phyloP scores from a whole-genome alignment of 148 eudicot species.

The Amaranthus palmeri region DNA sequence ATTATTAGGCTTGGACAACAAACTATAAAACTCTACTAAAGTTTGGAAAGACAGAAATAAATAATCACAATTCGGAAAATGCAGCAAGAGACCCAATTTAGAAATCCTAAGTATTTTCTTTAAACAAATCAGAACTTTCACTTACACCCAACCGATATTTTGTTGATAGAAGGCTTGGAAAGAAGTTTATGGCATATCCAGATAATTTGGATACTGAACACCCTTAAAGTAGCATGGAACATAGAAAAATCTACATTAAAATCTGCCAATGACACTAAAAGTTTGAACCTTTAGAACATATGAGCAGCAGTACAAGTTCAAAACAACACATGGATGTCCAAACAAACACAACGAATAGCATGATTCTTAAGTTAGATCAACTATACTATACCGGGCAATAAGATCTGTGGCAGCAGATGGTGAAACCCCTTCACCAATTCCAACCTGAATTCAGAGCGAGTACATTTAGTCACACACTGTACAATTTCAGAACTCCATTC shows the following conservation, averaged over 20 bases:
- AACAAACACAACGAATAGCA: neutral
- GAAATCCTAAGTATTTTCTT: too few species aligned
- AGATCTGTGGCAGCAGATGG: constrained; percentile 98
- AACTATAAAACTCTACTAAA: neutral
- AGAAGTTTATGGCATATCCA: neutral
- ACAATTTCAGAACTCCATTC: neutral
- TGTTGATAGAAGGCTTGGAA: neutral
- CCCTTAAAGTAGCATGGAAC: neutral
- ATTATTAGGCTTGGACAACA: neutral
- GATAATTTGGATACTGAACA: neutral
- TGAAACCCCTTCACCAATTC: constrained; percentile 99
- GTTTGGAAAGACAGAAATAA: neutral
- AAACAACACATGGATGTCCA: neutral
- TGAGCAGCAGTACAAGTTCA: neutral
- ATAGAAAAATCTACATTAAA: neutral
- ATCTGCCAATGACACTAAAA: neutral
- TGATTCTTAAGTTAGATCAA: neutral
- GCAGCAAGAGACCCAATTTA: too few species aligned
- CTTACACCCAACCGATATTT: neutral
- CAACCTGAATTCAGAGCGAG: constrained; percentile 57
- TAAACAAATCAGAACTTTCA: neutral
- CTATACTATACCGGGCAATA: constrained; percentile 80
- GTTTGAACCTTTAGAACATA: neutral
- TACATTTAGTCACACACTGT: neutral
- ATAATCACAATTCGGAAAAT: too few species aligned